phyloP scores from a whole-genome alignment of 257 asterid species.

The Solanum clarkiae region DNA sequence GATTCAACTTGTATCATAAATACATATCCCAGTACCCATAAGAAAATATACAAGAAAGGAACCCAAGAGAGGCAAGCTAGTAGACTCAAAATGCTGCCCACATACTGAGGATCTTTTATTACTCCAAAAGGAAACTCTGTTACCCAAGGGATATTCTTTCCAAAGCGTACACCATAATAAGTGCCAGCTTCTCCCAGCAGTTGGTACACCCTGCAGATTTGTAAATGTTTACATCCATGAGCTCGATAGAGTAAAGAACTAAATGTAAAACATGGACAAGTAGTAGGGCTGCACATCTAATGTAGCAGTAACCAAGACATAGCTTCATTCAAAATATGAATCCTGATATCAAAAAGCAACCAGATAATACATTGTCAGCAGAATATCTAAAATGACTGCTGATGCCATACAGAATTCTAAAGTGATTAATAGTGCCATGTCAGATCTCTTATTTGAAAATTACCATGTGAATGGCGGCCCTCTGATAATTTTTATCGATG shows the following conservation, averaged over 20 bases:
- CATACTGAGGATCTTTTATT: conserved; percentile 80
- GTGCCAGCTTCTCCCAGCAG: conserved; percentile 87
- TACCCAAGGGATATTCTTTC: conserved; percentile 78
- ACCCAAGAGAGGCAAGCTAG: conserved; percentile 68
- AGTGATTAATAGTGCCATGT: not conserved
- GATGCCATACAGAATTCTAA: not conserved
- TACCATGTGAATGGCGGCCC: not conserved
- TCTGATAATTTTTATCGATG: not conserved
- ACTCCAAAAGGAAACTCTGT: conserved; percentile 83
- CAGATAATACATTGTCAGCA: not conserved
- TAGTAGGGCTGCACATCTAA: not conserved
- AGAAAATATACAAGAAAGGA: conserved; percentile 42
- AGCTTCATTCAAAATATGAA: not conserved
- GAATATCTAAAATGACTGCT: not conserved
- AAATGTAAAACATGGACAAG: not conserved
- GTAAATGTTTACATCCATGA: not conserved
- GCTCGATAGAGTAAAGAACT: not conserved
- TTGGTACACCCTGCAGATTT: conserved; percentile 71
- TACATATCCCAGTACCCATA: conserved; percentile 64
- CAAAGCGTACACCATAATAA: conserved; percentile 88
- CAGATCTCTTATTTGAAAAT: not conserved
- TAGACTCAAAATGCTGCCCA: conserved; percentile 75
- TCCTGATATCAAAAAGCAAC: not conserved
- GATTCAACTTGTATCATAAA: conserved; percentile 68
- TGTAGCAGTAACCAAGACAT: not conserved